These are phyloP conservation scores for Cryphonectria radicalis DNA, from an alignment of 2,329 filamentous ascomycete genomes.

Conservation along the genomic window DNA sequence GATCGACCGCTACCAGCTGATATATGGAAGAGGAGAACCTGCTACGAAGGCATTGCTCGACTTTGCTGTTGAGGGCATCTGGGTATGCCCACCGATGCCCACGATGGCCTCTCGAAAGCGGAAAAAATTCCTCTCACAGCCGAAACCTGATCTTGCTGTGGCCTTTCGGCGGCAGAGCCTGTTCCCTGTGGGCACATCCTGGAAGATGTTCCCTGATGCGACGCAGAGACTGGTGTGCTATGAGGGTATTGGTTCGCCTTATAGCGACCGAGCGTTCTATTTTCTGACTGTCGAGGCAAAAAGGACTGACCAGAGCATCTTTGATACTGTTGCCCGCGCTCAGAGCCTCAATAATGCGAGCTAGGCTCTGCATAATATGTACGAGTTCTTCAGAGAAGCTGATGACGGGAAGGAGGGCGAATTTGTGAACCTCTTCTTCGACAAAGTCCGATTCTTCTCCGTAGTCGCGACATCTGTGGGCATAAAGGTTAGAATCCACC, in stretches of 20 bases:
- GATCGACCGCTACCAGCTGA: slow-evolving; percentile 22
- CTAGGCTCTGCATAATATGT: slow-evolving; percentile 21
- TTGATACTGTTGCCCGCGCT: not conserved
- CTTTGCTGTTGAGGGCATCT: slow-evolving; percentile 16
- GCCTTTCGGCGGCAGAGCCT: slow-evolving; percentile 13
- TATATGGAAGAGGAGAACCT: slow-evolving; percentile 7
- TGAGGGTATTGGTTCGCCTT: not conserved
- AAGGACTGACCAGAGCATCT: not conserved
- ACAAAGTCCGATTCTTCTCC: slow-evolving; percentile 21
- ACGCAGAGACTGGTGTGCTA: slow-evolving; percentile 9
- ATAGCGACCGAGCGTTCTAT: slow-evolving; percentile 1
- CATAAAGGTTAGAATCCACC: slow-evolving; percentile 15
- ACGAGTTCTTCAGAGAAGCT: slow-evolving; percentile 19
- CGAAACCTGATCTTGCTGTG: slow-evolving; percentile 14
- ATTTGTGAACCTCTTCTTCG: slow-evolving; percentile 2
- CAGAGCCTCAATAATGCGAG: slow-evolving; percentile 22
- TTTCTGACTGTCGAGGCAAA: slow-evolving; percentile 22
- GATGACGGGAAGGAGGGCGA: not conserved
- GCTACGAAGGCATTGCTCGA: slow-evolving; percentile 4
- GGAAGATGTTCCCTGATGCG: not conserved
- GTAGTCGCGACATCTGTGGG: slow-evolving; percentile 2
- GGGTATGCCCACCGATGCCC: slow-evolving; percentile 17
- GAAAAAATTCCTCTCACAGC: not conserved
- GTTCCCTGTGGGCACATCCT: not conserved
- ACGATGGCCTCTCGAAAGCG: not conserved